These are phyloP conservation scores for Russula ochroleuca DNA, from an alignment of 768 basidiomycete species.

Conservation along the genomic window DNA sequence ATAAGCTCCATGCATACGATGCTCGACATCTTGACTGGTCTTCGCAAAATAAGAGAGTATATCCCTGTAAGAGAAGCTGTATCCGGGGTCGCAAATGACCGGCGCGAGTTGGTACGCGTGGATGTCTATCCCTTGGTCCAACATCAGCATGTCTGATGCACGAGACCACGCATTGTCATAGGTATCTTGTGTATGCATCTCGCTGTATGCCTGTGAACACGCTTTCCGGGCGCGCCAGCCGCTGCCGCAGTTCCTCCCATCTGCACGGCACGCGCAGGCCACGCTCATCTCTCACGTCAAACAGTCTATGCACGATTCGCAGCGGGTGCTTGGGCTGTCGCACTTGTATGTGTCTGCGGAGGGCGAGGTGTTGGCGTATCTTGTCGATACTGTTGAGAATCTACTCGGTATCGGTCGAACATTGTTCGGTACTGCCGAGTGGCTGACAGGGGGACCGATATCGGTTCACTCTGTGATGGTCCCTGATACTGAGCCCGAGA, in stretches of 20 bases:
- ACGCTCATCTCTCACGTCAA: slow-evolving; percentile 37
- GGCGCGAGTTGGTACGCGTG: slow-evolving; percentile 42
- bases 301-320: slow-evolving; percentile 33
- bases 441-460: slow-evolving; percentile 35
- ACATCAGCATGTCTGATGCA: neutral
- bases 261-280: slow-evolving; percentile 40
- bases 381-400: slow-evolving; percentile 43
- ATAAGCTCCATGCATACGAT: slow-evolving; percentile 39
- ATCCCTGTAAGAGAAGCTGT: slow-evolving; percentile 45
- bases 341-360: slow-evolving; percentile 44
- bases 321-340: slow-evolving; percentile 37
- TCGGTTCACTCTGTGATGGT: neutral
- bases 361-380: slow-evolving; percentile 39
- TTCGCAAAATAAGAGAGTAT: slow-evolving; percentile 46
- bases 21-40: slow-evolving; percentile 43
- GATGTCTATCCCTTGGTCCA: neutral
- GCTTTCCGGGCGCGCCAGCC: slow-evolving; percentile 45
- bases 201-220: slow-evolving; percentile 47
- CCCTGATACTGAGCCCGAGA: neutral
- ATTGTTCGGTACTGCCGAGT: slow-evolving; percentile 44
- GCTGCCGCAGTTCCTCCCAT: slow-evolving; percentile 49
- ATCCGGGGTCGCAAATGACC: slow-evolving; percentile 37
- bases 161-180: slow-evolving; percentile 17
- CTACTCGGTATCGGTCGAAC: slow-evolving; percentile 40
- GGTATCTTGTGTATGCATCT: slow-evolving; percentile 46